Evolutionary conservation across 352 stramenopile genomes (phyloP).

Genomic region (Pythium scleroteichum): DNA sequence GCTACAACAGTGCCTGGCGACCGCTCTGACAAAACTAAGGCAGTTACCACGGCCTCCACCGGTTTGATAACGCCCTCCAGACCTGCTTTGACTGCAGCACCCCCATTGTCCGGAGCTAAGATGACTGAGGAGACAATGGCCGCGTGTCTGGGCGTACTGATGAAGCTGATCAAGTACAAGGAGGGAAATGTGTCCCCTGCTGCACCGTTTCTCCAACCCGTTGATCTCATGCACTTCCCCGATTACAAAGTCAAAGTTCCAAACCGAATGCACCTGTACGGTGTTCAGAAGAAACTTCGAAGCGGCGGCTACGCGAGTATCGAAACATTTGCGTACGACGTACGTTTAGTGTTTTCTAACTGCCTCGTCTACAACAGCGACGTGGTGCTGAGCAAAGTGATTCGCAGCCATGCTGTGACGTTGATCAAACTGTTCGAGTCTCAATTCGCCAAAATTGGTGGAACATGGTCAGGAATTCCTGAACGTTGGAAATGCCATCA

Average conservation of each 20-base stretch:
- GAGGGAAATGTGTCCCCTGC: constrained; percentile 70
- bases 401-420: constrained; percentile 80
- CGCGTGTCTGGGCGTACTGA: constrained; percentile 62
- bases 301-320: constrained; percentile 67
- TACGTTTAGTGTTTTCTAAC: constrained; percentile 87
- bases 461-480: constrained; percentile 59
- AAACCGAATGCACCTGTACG: constrained; percentile 84
- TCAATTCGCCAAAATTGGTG: constrained; percentile 70
- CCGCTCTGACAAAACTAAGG: too few species aligned
- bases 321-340: constrained; percentile 72
- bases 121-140: constrained; percentile 61
- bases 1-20: neutral
- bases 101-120: constrained; percentile 25
- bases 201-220: constrained; percentile 77
- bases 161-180: constrained; percentile 88
- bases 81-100: neutral
- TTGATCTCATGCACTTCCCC: constrained; percentile 80
- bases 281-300: constrained; percentile 82
- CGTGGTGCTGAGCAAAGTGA: constrained; percentile 79
- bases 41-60: too few species aligned
- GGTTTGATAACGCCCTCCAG: too few species aligned
- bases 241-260: constrained; percentile 87
- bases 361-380: constrained; percentile 89
- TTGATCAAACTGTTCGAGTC: constrained; percentile 85
- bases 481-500: constrained; percentile 86